phyloP scores from a whole-genome alignment of 257 asterid species.

The Petunia secreta region DNA sequence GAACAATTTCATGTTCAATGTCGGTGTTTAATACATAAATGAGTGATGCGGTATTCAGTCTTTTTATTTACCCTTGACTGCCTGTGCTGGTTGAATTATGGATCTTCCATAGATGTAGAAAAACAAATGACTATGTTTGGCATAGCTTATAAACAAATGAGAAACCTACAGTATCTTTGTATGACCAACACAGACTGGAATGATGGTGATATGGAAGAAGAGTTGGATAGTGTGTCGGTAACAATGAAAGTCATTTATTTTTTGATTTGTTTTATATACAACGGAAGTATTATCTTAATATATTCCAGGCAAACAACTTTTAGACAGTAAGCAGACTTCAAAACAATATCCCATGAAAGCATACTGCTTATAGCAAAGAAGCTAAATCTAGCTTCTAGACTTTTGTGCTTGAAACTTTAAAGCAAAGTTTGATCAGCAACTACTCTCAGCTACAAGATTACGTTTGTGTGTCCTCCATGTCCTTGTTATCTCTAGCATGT shows the following conservation, averaged over 20 bases:
- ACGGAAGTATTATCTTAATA: background rate
- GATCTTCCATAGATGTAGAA: background rate
- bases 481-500: background rate
- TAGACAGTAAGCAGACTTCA: background rate
- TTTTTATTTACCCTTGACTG: background rate
- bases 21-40: background rate
- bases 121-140: background rate
- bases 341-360: constrained; percentile 13
- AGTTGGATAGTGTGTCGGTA: background rate
- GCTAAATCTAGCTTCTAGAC: constrained; percentile 4
- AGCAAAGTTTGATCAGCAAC: background rate
- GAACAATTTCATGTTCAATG: background rate
- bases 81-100: background rate
- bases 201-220: constrained; percentile 7
- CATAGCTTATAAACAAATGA: background rate
- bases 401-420: background rate
- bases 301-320: too few species aligned
- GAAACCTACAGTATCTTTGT: background rate
- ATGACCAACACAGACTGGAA: background rate
- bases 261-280: background rate
- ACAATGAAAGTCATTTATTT: constrained; percentile 7
- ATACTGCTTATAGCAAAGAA: background rate
- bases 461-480: background rate
- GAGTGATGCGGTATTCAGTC: constrained; percentile 2
- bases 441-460: constrained; percentile 11